Evolutionary conservation across 139 green algal genomes (phyloP).

Genomic region (Chlamydomonas incerta): DNA sequence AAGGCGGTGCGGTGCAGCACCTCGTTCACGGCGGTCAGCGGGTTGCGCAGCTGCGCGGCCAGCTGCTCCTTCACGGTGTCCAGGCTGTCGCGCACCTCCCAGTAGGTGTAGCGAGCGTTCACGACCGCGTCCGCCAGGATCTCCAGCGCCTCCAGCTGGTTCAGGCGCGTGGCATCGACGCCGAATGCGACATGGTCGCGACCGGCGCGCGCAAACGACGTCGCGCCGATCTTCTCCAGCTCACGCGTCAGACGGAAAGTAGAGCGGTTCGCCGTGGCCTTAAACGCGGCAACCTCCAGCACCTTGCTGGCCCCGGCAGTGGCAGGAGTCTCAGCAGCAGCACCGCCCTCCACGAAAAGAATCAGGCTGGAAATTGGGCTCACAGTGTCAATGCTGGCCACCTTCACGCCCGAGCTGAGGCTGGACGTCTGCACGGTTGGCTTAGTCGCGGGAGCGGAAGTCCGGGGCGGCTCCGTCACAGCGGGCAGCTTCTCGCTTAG

Average conservation of each 20-base stretch:
- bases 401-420: constrained; percentile 38
- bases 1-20: constrained; percentile 66
- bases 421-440: constrained; percentile 38
- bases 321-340: constrained; percentile 51
- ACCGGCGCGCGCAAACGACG: constrained; percentile 39
- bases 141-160: constrained; percentile 63
- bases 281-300: constrained; percentile 74
- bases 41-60: constrained; percentile 37
- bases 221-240: constrained; percentile 74
- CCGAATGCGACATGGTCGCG: constrained; percentile 61
- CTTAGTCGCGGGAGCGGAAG: constrained; percentile 8
- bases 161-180: constrained; percentile 52
- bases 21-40: constrained; percentile 45
- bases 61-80: constrained; percentile 52
- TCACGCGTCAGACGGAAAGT: constrained; percentile 70
- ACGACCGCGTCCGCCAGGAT: constrained; percentile 65
- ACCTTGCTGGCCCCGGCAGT: constrained; percentile 62
- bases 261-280: constrained; percentile 57
- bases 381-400: constrained; percentile 43
- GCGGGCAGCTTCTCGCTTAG: constrained; percentile 54
- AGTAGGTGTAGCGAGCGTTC: constrained; percentile 65
- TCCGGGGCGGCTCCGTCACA: constrained; percentile 42
- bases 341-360: constrained; percentile 57
- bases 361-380: constrained; percentile 54
- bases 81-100: constrained; percentile 61